These are phyloP conservation scores for Talaromyces wortmannii DNA, from an alignment of 495 filamentous ascomycete genomes.

Conservation along the genomic window DNA sequence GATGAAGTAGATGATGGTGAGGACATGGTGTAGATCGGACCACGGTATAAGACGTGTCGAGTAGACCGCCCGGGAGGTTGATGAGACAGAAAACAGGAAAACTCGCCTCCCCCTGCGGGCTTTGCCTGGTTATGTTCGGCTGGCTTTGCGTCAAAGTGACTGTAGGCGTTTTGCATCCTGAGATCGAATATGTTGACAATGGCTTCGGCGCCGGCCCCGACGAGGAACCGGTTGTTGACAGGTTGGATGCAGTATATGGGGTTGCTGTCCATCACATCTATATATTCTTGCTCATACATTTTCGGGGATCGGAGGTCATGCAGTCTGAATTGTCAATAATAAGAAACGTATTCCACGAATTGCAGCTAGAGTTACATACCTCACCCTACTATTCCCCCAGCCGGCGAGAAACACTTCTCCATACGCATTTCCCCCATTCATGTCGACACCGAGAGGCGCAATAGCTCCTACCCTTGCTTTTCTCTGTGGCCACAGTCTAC, in stretches of 20 bases:
- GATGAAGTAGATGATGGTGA: conserved; percentile 48
- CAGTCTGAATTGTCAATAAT: conserved; percentile 32
- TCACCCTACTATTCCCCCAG: conserved; percentile 51
- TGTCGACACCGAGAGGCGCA: conserved; percentile 34
- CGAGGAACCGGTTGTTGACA: conserved; percentile 49
- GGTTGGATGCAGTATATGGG: conserved; percentile 54
- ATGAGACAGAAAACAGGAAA: conserved; percentile 33
- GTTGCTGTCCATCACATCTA: conserved; percentile 47
- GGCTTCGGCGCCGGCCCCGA: conserved; percentile 48
- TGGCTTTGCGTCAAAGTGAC: conserved; percentile 21
- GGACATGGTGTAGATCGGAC: conserved; percentile 53
- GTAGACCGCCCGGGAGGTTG: conserved; percentile 1
- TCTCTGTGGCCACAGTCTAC: conserved; percentile 9
- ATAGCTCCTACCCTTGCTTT: conserved; percentile 43
- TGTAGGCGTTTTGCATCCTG: conserved; percentile 45
- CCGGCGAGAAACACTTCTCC: conserved; percentile 55
- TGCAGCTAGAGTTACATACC: conserved; percentile 21
- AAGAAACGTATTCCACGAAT: neutral
- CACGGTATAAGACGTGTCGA: conserved; percentile 22
- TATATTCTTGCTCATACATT: conserved; percentile 39
- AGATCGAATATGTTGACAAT: conserved; percentile 62
- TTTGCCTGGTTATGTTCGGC: neutral
- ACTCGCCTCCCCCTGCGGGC: conserved; percentile 17
- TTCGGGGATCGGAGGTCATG: conserved; percentile 56
- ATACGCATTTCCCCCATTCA: conserved; percentile 12